Evolutionary conservation across 2,329 filamentous ascomycete species (phyloP), one percentile per base, ranked within the genome.

Genomic region (Fusarium haematococcum): DNA sequence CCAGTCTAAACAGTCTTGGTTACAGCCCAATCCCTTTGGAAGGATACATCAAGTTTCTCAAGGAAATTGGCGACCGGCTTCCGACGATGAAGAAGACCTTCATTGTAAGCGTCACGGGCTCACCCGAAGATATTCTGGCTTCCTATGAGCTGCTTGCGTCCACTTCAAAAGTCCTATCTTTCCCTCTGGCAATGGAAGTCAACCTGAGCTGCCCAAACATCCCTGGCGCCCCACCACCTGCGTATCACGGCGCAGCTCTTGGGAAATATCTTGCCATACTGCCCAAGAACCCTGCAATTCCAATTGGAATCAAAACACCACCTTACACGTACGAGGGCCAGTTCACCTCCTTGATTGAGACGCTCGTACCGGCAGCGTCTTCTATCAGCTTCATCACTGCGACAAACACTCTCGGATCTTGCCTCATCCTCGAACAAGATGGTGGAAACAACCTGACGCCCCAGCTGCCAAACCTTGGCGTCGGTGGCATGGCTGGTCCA

Each of bases 121-220:
- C 85, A 0, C 87, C 89, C 0, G 78, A 84, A 0, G 90, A 93
- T 13, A 86, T 94, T 70, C 74, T 1, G 81, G 84, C 16, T 87
- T 93, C 68, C 80, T 79, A 67, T 68, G 30, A 56, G 78, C 70
- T 69, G 86, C 85, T 5, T 57, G 30, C 27, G 85, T 5, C 68
- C 86, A n/a, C 74, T 78, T 1, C 48, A 11, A 30, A 52, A 32
- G 10, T 30, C 25, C 18, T 52, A 27, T 5, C 27, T n/a, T 81
- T 90, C 73, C 85, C 86, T 2, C 84, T 94, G 1, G 91, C 91
- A 20, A 89, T 95, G 85, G 94, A 96, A 81, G 86, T 95, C 77
- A 96, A 96, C 79, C 88, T 95, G 33, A 93, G 90, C 35, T 95
- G 94, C 75, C 94, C 94, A 0, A 95, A 96, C 77, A 95, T 95